Base-by-base conservation (phyloP, 768 basidiomycete genomes). In the Rhodotorula babjevae region DNA sequence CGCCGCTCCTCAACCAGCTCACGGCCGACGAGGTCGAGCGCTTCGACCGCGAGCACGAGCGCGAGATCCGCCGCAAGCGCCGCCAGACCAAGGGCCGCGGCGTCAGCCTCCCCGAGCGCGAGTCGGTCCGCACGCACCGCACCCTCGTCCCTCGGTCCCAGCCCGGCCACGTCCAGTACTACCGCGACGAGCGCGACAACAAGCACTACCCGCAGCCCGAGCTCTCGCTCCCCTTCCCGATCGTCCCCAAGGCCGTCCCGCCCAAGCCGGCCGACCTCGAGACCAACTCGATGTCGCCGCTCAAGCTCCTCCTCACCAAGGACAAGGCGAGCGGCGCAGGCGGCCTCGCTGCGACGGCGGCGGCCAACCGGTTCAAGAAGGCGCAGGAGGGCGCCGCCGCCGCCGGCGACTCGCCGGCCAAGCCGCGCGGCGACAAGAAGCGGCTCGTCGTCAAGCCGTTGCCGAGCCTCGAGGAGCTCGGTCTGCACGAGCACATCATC, bases 31-130 rank as follows among this genome's bases (percentile, higher is more conserved):
- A 97, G 73, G 85, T 97, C 69, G 92, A 93, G 75, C 84, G 88
- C 67, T 89, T 87, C 75, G 95, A 99, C 80, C 90, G 89, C 79
- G 93, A 96, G 72, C 86, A 93, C 70, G 96, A 99, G 81, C 93
- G 93, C 82, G 93, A 97, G 76, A 85, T 90, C 76, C 90, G 87
- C 76, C 77, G 83, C 36, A 90, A 89, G 79, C 88, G 93, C 72
- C 84, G 91, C 59, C 90, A 92, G 79, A 87, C 91, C 63, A 89
- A 90, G 77, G 92, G 90, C 3, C 87, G 96, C 49, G 78, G 92
- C 23, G 85, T 93, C 68, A 87, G 87, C 7, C 83, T 98, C 36
- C 94, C 96, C 0, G 96, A 99, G 79, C 88, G 95, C 57, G 95
- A 99, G 70, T 90, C 92, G 4, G 86, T 90, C 79, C 85, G 92